phyloP scores from a whole-genome alignment of 177 flowering plant species.

The Vitis hybrid region DNA sequence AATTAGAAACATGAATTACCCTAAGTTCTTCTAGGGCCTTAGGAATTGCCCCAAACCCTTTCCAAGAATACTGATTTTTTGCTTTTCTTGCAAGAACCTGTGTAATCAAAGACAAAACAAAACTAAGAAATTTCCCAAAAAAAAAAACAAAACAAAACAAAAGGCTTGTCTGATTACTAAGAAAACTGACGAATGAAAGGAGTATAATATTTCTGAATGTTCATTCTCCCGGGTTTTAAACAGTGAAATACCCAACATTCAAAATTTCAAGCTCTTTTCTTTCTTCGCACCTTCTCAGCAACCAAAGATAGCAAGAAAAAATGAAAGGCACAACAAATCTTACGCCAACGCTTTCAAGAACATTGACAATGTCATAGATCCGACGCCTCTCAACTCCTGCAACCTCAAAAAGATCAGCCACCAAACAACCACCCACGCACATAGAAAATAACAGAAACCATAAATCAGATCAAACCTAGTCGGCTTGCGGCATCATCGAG shows the following conservation, averaged over 20 bases:
- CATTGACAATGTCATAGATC: conserved; percentile 96
- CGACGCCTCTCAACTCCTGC: conserved; percentile 94
- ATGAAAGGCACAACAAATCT: conserved; percentile 16
- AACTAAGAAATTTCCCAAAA: background rate
- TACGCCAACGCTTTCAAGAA: conserved; percentile 93
- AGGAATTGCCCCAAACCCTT: conserved; percentile 78
- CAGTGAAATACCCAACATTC: too few species aligned
- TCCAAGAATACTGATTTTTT: conserved; percentile 86
- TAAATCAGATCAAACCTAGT: conserved; percentile 38
- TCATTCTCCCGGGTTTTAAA: too few species aligned
- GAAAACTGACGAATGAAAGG: too few species aligned
- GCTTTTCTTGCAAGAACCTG: conserved; percentile 84
- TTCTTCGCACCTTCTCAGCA: too few species aligned
- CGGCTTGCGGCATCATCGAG: conserved; percentile 72
- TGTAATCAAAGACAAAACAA: background rate
- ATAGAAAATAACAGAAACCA: background rate
- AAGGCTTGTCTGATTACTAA: background rate
- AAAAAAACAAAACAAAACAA: background rate
- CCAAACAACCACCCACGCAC: background rate
- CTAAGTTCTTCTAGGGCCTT: conserved; percentile 59
- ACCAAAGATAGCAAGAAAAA: background rate
- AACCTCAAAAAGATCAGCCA: conserved; percentile 6
- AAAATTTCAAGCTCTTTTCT: too few species aligned
- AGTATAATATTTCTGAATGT: too few species aligned
- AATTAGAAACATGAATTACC: conserved; percentile 30